Base-by-base conservation (phyloP, 2,329 filamentous ascomycete genomes). In the Aspergillus fumigatus region DNA sequence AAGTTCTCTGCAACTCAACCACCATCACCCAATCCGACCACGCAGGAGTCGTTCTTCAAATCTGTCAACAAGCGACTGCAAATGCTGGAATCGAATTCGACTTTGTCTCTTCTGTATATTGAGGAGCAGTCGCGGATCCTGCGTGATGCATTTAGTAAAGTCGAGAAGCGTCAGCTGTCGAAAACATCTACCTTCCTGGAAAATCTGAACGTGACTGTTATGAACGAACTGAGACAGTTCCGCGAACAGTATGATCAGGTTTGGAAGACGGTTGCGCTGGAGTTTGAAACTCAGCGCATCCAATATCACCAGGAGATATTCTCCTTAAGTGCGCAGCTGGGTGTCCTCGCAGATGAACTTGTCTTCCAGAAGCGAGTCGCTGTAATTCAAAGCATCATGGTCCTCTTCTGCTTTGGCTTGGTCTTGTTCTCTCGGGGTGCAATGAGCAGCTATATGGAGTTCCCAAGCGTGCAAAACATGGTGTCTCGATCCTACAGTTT, bases 21-120 rank as follows among this genome's bases (percentile, higher is more conserved):
- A 1, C 70, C 80, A 7, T 73, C 82, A 1, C 75, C 88, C 1
- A 84, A 86, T 0, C 92, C 93, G 2, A 92, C 92, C 0, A 94
- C 95, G 1, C 94, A 99, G 73, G 94, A 99, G 71, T 94, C 90
- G 1, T 97, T 99, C 75, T 99, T 97, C 82, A 97, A 97, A 72
- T 90, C 92, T 3, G 88, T 97, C 8, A 91, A 92, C 61, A 97
- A 97, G 73, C 89, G 94, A 1, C 82, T 99, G 4, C 90, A 93
- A 62, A 87, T 92, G 65, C 85, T 97, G 7, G 94, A 99, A 73
- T 85, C 90, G 17, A 99, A 97, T 71, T 91, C 92, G 10, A 96
- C 93, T 0, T 80, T 97, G 10, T 96, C 92, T 0, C 79, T 97
- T 8, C 90, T 96, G 67, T 99, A 99, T 69, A 96, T 99, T 58